Percentiles rank a stretch among this genome's conserved stretches.
phyloP scores from a whole-genome alignment of 1,284 basidiomycete genomes.

The Cystobasidium sp. region DNA sequence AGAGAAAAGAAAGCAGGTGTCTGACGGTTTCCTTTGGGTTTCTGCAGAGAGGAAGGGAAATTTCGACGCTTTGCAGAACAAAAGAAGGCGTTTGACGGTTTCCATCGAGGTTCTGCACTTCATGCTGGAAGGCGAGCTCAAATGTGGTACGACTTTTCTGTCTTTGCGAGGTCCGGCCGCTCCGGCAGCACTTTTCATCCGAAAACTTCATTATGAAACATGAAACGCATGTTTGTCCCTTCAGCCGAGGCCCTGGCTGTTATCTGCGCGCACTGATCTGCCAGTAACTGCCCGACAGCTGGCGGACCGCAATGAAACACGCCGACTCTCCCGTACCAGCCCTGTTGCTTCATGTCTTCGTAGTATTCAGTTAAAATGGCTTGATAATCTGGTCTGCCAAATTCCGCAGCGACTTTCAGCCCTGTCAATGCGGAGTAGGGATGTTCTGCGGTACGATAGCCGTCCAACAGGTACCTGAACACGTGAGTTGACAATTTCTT shows the following conservation, averaged over 20 bases:
- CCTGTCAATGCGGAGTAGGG: constrained; percentile 34
- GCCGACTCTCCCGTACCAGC: constrained; percentile 37
- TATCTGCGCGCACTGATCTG: constrained; percentile 25
- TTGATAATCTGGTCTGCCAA: constrained; percentile 33
- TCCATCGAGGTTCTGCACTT: too few relatives aligned
- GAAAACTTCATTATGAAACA: constrained; percentile 37
- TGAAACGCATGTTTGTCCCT: constrained; percentile 10
- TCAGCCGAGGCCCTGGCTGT: constrained; percentile 22
- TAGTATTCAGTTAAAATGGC: constrained; percentile 22
- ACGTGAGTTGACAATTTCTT: constrained; percentile 28
- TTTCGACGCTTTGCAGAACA: too few relatives aligned
- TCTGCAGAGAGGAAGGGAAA: too few relatives aligned
- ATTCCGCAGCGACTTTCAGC: constrained; percentile 9
- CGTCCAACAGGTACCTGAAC: constrained; percentile 28
- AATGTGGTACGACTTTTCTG: too few relatives aligned
- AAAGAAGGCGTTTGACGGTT: too few relatives aligned
- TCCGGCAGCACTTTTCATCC: not conserved
- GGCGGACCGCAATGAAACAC: constrained; percentile 38
- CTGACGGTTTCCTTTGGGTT: too few relatives aligned
- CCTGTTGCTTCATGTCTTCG: constrained; percentile 31
- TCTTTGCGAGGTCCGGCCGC: too few relatives aligned
- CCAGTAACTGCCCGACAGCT: constrained; percentile 25
- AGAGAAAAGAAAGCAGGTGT: too few relatives aligned
- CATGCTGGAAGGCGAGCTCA: too few relatives aligned
- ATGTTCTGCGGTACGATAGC: constrained; percentile 15